phyloP scores from a whole-genome alignment of 345 rosid genomes.

The Gossypium herbaceum region DNA sequence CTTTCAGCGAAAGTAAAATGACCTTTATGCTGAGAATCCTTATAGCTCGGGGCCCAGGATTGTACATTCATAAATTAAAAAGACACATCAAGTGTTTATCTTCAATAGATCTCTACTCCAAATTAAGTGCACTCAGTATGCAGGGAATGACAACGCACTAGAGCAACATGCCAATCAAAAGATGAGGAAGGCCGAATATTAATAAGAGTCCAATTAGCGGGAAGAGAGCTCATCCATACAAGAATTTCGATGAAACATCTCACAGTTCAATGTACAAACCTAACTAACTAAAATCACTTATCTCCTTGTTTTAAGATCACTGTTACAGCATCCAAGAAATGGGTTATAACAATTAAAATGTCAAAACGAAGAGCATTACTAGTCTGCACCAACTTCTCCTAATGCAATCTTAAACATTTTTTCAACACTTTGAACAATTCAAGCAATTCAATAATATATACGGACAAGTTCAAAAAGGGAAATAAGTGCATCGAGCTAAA shows the following conservation, averaged over 20 bases:
- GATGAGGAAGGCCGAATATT: not conserved
- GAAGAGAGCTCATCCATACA: not conserved
- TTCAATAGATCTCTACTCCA: not conserved
- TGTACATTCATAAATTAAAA: not conserved
- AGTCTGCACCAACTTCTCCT: not conserved
- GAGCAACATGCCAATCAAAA: too few species aligned
- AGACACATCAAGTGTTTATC: not conserved
- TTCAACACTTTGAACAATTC: conserved; percentile 5
- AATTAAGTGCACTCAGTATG: not conserved
- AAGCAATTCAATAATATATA: not conserved
- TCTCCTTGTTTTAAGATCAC: not conserved
- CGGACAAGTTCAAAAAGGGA: not conserved
- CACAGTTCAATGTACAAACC: not conserved
- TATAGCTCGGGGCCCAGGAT: not conserved
- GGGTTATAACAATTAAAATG: not conserved
- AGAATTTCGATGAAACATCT: not conserved
- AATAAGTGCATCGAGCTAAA: conserved; percentile 2
- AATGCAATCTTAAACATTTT: conserved; percentile 5
- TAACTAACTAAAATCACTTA: not conserved
- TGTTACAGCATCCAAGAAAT: not conserved
- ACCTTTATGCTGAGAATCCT: not conserved
- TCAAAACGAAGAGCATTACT: not conserved
- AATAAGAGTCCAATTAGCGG: not conserved
- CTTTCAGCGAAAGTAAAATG: not conserved
- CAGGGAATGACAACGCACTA: not conserved